Evolutionary conservation across 2,329 filamentous ascomycete genomes (phyloP).

Genomic region (Emericellopsis atlantica): DNA sequence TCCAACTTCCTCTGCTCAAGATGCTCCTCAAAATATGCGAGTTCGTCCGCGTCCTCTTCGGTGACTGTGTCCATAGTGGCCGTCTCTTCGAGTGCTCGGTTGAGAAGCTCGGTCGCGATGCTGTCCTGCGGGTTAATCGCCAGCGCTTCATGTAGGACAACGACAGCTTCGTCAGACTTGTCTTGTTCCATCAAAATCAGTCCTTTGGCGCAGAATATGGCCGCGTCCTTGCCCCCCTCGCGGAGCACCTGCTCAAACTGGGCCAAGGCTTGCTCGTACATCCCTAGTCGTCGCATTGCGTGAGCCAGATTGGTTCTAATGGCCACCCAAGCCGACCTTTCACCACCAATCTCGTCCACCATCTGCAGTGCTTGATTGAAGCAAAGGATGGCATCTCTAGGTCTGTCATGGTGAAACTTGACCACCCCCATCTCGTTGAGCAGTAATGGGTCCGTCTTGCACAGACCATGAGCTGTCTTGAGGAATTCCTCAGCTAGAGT

Average conservation of each 20-base stretch:
- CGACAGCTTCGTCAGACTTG: slow-evolving; percentile 63
- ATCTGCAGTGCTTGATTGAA: slow-evolving; percentile 70
- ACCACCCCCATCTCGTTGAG: slow-evolving; percentile 94
- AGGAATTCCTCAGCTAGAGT: slow-evolving; percentile 88
- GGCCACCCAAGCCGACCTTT: slow-evolving; percentile 70
- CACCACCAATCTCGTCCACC: slow-evolving; percentile 69
- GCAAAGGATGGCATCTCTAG: slow-evolving; percentile 61
- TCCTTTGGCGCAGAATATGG: slow-evolving; percentile 72
- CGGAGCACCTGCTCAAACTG: slow-evolving; percentile 83
- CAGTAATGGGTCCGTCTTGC: slow-evolving; percentile 74
- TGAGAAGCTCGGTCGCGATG: slow-evolving; percentile 66
- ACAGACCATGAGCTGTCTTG: slow-evolving; percentile 73
- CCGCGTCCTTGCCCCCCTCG: slow-evolving; percentile 65
- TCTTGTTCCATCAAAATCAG: slow-evolving; percentile 71
- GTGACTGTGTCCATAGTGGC: slow-evolving; percentile 30
- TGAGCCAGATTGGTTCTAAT: slow-evolving; percentile 85
- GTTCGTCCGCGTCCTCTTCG: slow-evolving; percentile 31
- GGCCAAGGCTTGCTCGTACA: slow-evolving; percentile 57
- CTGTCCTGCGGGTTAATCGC: slow-evolving; percentile 69
- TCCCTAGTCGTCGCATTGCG: slow-evolving; percentile 61
- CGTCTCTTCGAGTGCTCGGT: slow-evolving; percentile 56
- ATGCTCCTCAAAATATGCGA: slow-evolving; percentile 38
- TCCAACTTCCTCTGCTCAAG: slow-evolving; percentile 32
- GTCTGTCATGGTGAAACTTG: slow-evolving; percentile 80
- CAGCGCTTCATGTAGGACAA: slow-evolving; percentile 73